Base-by-base conservation (phyloP, 108 stramenopile genomes). In the Poteriospumella lacustris region DNA sequence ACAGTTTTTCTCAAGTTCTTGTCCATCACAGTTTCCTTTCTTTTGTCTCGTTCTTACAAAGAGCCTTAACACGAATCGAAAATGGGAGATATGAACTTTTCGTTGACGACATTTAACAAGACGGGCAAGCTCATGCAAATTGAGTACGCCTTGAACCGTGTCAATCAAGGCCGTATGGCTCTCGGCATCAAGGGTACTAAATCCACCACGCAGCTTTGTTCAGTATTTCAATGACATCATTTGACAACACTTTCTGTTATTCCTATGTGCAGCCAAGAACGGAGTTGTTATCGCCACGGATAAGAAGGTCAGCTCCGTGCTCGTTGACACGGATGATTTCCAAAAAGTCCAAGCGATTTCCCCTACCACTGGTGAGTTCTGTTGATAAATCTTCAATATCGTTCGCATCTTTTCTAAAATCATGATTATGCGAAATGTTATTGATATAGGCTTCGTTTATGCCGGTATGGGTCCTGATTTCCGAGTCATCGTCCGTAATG, bases 281-380 rank as follows among this genome's bases (percentile, higher is more conserved):
- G 99, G 99, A 0, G 97, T 99, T 1, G 99, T 99, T 47, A 92
- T 99, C 78, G 94, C 92, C 24, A 98, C 99, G 15, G 95, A 97
- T 75, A 99, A 99, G 87, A 98, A 97, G 77, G 84, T 99, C 62
- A 83, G 89, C 0, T 84, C 87, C 19, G 85, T 89, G 1, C 80
- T 99, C 44, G 92, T 99, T 2, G 99, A 98, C 68, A 80, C 85
- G 1, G 87, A 79, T 31, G 85, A 91, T 31, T 92, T 97, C 2
- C 80, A 87, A 5, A 97, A 99, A 89, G 90, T 98, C 59, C 91
- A 94, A 69, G 76, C 76, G 31, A 87, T 99, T 40, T 93, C 94
- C 40, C 91, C 92, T 31, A 84, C 88, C 58, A 83, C 82, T 5
- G 78, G 44, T 76, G 39, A n/a, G n/a, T n/a, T n/a, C n/a, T n/a